A percentile compares a stretch with the other conserved stretches of the same genome.
phyloP scores from a whole-genome alignment of 208 protist genomes.

The Naegleria lovaniensis region DNA sequence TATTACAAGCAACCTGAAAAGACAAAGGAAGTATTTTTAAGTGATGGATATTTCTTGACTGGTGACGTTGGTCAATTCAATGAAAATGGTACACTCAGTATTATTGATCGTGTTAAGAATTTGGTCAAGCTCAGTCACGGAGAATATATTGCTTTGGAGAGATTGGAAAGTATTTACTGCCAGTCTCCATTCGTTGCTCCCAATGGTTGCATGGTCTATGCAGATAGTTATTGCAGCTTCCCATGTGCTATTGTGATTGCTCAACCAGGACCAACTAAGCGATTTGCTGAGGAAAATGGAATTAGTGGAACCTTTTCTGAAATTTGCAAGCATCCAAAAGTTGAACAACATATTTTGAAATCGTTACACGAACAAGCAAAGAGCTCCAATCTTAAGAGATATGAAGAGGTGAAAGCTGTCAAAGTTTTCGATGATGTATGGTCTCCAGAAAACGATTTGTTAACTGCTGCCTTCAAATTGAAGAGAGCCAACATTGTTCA shows the following conservation, averaged over 20 bases:
- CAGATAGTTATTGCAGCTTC: slow-evolving; percentile 29
- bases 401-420: background rate
- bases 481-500: background rate
- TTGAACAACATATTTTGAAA: slow-evolving; percentile 9
- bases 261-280: background rate
- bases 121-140: slow-evolving; percentile 73
- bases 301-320: slow-evolving; percentile 6
- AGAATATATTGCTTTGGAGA: slow-evolving; percentile 78
- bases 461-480: background rate
- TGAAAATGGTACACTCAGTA: slow-evolving; percentile 56
- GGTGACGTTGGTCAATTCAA: slow-evolving; percentile 63
- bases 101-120: slow-evolving; percentile 79
- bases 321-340: slow-evolving; percentile 25
- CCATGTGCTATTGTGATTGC: slow-evolving; percentile 24
- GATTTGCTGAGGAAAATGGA: background rate
- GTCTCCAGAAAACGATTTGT: background rate
- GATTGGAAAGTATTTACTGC: slow-evolving; percentile 42
- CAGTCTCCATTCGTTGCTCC: slow-evolving; percentile 31
- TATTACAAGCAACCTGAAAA: slow-evolving; percentile 73
- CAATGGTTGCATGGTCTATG: slow-evolving; percentile 28
- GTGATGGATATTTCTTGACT: slow-evolving; percentile 74
- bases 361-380: background rate
- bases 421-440: background rate
- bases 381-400: background rate
- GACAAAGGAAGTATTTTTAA: slow-evolving; percentile 57